Base-by-base conservation (phyloP, 2,329 filamentous ascomycete species). In the Alternaria conjuncta region DNA sequence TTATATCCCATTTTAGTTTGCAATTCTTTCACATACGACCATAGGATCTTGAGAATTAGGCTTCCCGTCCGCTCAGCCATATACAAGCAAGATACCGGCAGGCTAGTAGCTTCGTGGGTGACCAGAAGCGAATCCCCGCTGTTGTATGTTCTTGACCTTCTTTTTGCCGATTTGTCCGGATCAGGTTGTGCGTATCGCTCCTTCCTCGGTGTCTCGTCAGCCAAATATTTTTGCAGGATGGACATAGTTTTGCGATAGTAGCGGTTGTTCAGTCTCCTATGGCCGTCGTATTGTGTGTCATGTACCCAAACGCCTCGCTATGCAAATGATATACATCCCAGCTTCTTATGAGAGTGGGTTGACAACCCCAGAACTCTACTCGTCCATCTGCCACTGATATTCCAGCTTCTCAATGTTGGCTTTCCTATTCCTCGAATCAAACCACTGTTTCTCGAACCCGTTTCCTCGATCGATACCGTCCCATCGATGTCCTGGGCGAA, bases 381-480 rank as follows among this genome's bases (percentile, higher is more conserved):
- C 92, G 82, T 97, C 96, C 91, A 96, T 96, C 84, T 97, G 93
- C 96, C 95, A 99, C 30, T 91, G 89, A 80, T 97, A 98, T 73
- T 95, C 90, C 75, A 98, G 80, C 30, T 90, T 90, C 80, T 92
- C 91, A 71, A 91, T 89, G 77, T 94, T 89, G 73, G 90, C 89
- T 70, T 88, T 88, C 70, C 89, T 85, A 79, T 97, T 97, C 69
- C 94, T 84, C 3, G 94, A 92, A 78, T 92, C 93, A 82, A 98
- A 98, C 82, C 94, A 92, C 77, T 97, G 91, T 66, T 88, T 91
- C 83, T 99, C 96, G 78, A 97, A 98, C 0, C 95, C 95, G 81
- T 93, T 99, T 20, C 93, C 86, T 69, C 96, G 86, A 84, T 99
- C 96, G 18, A 99, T 96, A 6, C 96, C 96, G 84, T 99, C 96